Conservation (phyloP, 495 filamentous ascomycete species). For the Neurospora sp. region DNA sequence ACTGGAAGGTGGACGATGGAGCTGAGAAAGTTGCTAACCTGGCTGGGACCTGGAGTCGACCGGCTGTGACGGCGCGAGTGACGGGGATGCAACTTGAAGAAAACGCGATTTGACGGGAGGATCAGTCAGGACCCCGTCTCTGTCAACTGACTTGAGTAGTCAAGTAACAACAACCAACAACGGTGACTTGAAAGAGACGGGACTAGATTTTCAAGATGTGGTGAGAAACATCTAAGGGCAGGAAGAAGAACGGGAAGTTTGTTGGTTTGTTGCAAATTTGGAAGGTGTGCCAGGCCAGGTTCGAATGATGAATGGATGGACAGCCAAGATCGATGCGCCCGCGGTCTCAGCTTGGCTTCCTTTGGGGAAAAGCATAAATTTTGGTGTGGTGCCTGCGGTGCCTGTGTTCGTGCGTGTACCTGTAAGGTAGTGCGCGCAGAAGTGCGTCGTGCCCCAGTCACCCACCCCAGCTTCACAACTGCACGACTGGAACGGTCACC, state of each 20-base stretch:
- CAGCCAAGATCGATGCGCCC: not conserved
- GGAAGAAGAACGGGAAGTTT: not conserved
- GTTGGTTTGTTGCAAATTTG: not conserved
- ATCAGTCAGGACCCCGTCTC: not conserved
- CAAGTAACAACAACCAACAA: not conserved
- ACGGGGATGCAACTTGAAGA: not conserved
- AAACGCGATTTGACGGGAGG: not conserved
- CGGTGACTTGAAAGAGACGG: not conserved
- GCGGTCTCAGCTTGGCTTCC: not conserved
- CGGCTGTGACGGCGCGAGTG: not conserved
- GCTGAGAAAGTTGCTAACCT: not conserved
- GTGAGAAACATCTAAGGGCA: too few species aligned
- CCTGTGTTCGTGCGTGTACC: not conserved
- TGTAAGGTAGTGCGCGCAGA: not conserved
- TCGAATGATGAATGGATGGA: not conserved
- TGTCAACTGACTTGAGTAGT: not conserved
- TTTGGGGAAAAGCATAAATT: not conserved
- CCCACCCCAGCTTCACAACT: not conserved
- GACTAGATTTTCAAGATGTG: not conserved
- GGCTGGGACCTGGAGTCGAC: not conserved
- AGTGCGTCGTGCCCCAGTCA: not conserved
- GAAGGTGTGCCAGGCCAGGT: not conserved
- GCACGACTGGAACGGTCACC: not conserved
- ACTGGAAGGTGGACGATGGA: not conserved
- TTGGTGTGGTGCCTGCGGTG: not conserved